These are phyloP conservation scores for Trypethelium eluteriae DNA, from an alignment of 495 filamentous ascomycete genomes.

Conservation along the genomic window DNA sequence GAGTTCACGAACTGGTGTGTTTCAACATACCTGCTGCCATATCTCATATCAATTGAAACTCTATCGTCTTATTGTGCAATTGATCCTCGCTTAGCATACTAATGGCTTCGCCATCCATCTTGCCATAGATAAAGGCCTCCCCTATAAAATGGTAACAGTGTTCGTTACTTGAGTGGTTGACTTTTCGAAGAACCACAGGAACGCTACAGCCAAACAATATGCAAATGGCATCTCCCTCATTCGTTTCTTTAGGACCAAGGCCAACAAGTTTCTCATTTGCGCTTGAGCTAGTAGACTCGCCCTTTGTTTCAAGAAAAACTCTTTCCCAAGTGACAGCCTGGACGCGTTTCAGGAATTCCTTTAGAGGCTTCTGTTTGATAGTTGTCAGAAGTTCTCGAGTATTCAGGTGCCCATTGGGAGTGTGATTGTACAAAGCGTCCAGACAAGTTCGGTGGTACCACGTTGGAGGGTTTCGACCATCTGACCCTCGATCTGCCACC, in stretches of 20 bases:
- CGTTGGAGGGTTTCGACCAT: slow-evolving; percentile 18
- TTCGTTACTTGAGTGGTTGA: not conserved
- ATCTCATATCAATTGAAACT: not conserved
- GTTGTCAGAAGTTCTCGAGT: not conserved
- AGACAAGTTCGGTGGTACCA: slow-evolving; percentile 23
- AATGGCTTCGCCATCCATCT: not conserved
- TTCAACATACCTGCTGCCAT: too few species aligned
- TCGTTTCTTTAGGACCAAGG: not conserved
- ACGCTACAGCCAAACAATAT: not conserved
- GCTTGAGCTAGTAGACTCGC: not conserved
- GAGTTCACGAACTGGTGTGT: too few species aligned
- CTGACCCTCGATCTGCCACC: slow-evolving; percentile 25
- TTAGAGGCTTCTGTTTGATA: not conserved
- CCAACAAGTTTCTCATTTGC: too few species aligned
- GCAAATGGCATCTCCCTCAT: not conserved
- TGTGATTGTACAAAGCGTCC: slow-evolving; percentile 12
- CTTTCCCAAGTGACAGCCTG: not conserved
- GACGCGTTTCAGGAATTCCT: not conserved
- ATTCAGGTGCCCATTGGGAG: slow-evolving; percentile 17
- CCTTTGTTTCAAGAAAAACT: not conserved
- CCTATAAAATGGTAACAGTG: not conserved
- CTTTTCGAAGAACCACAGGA: not conserved
- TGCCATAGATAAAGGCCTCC: not conserved
- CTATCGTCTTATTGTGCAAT: not conserved
- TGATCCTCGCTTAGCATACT: not conserved